Evolutionary conservation across 345 rosid genomes (phyloP).

Genomic region (Psidium friedrichsthalianum): DNA sequence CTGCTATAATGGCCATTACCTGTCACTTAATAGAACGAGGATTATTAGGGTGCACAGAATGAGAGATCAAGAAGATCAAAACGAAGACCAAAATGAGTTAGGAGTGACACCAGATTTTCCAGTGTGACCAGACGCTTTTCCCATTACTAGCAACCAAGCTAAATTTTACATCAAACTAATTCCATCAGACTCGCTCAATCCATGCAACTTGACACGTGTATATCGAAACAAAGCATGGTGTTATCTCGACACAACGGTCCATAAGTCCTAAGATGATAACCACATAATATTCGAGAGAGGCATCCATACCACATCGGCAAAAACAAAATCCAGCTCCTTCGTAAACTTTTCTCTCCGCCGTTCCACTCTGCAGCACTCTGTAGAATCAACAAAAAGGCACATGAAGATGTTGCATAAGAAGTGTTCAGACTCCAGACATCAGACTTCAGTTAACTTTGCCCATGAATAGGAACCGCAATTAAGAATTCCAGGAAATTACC

Average conservation of each 20-base stretch:
- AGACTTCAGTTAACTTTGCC: not conserved
- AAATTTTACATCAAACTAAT: not conserved
- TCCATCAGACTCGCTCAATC: not conserved
- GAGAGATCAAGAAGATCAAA: not conserved
- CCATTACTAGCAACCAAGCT: not conserved
- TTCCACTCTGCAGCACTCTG: conserved; percentile 58
- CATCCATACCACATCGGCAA: conserved; percentile 50
- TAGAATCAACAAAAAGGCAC: not conserved
- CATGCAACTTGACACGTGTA: not conserved
- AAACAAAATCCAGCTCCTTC: conserved; percentile 64
- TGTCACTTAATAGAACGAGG: not conserved
- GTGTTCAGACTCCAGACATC: too few species aligned
- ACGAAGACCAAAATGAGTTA: not conserved
- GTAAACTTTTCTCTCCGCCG: conserved; percentile 34
- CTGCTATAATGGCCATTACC: conserved; percentile 98
- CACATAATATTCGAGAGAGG: not conserved
- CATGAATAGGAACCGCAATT: not conserved
- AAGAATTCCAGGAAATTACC: not conserved
- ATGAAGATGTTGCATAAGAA: not conserved
- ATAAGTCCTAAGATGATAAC: not conserved
- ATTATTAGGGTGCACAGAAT: not conserved
- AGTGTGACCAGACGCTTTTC: not conserved
- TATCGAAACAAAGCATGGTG: not conserved
- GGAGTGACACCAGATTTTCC: not conserved
- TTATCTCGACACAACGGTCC: not conserved